Evolutionary conservation across 306 rosid genomes (phyloP).

Genomic region (Quercus gilva): DNA sequence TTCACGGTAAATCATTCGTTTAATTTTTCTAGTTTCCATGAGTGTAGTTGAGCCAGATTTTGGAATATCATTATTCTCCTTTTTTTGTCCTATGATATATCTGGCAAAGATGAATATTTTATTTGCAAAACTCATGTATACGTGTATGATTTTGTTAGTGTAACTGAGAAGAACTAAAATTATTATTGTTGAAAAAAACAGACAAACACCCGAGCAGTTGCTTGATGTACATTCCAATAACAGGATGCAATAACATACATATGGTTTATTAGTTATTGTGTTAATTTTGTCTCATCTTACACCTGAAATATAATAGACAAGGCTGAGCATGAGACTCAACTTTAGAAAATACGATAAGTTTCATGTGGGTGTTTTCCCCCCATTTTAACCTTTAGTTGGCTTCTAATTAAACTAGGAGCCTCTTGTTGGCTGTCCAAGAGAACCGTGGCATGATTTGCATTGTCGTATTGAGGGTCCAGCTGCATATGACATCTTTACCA

Average conservation of each 20-base stretch:
- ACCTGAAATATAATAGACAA: background rate
- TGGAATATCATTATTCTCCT: background rate
- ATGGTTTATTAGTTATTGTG: background rate
- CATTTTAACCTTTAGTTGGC: conserved; percentile 1
- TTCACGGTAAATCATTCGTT: conserved; percentile 45
- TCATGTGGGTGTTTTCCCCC: background rate
- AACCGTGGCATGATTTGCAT: conserved; percentile 99
- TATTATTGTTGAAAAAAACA: background rate
- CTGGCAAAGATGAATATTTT: background rate
- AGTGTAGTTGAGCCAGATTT: background rate
- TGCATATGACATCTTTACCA: conserved; percentile 79
- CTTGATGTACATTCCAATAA: background rate
- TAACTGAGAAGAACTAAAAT: background rate
- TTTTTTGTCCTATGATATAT: background rate
- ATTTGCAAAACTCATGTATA: background rate
- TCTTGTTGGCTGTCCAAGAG: conserved; percentile 69
- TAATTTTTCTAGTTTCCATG: conserved; percentile 3
- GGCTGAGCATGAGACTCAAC: conserved; percentile 5
- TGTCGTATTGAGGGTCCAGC: conserved; percentile 83
- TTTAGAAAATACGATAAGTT: background rate
- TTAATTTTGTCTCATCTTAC: background rate
- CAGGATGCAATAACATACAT: background rate
- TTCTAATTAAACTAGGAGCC: conserved; percentile 44
- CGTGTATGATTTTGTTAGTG: background rate
- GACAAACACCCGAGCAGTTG: background rate